Evolutionary conservation across 2,329 filamentous ascomycete genomes (phyloP).

Genomic region (Xylaria sp.): DNA sequence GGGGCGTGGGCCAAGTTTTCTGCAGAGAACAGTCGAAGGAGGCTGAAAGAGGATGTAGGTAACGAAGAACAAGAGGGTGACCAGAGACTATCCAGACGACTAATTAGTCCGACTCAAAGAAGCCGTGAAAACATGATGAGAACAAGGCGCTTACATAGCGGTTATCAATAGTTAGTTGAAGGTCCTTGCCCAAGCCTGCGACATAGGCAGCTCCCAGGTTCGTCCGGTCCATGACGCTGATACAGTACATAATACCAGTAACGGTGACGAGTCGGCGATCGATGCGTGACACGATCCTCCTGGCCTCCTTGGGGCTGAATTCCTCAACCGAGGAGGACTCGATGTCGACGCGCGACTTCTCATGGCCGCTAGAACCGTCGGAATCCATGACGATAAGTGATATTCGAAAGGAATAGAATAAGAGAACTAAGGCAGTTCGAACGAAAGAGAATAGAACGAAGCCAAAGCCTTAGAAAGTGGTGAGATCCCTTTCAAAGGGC

Average conservation of each 20-base stretch:
- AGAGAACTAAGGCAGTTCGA: no score
- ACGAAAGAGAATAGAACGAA: slow-evolving; percentile 1
- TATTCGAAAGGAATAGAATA: neutral
- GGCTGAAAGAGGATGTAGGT: slow-evolving; percentile 79
- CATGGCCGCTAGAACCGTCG: slow-evolving; percentile 34
- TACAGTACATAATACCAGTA: slow-evolving; percentile 75
- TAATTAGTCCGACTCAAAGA: slow-evolving; percentile 20
- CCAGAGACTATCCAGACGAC: slow-evolving; percentile 59
- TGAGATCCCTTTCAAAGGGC: slow-evolving; percentile 32
- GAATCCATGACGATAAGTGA: slow-evolving; percentile 30
- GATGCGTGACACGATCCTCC: slow-evolving; percentile 74
- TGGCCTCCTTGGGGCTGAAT: slow-evolving; percentile 71
- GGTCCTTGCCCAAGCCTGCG: slow-evolving; percentile 68
- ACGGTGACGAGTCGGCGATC: slow-evolving; percentile 73
- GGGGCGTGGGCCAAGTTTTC: slow-evolving; percentile 71
- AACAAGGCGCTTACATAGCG: slow-evolving; percentile 49
- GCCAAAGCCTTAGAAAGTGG: slow-evolving; percentile 23
- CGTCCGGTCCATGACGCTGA: slow-evolving; percentile 81
- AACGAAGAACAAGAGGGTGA: slow-evolving; percentile 79
- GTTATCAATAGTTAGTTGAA: slow-evolving; percentile 56
- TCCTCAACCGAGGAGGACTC: slow-evolving; percentile 49
- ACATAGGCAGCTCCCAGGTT: slow-evolving; percentile 78
- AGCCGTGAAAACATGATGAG: neutral
- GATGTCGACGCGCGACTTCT: slow-evolving; percentile 38
- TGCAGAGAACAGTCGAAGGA: slow-evolving; percentile 74